Conservation (phyloP, 768 basidiomycete species). For the Boletus sp. region DNA sequence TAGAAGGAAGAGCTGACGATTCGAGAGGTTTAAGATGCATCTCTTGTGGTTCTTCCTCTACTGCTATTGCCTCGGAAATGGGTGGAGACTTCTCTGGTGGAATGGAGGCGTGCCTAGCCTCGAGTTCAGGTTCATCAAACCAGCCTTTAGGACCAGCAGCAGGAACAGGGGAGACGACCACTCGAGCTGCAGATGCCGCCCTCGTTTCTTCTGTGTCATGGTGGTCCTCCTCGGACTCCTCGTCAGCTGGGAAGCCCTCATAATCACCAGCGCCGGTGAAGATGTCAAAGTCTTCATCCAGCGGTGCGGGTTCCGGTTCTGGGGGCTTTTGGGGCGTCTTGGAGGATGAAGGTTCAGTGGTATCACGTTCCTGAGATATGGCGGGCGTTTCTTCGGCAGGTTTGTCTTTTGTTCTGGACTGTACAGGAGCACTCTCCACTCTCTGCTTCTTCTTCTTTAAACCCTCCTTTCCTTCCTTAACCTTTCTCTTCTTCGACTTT, state of each 20-base stretch:
- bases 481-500: conserved; percentile 46
- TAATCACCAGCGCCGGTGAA: conserved; percentile 87
- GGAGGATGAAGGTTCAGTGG: conserved; percentile 3
- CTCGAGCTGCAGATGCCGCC: conserved; percentile 9
- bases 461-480: conserved; percentile 37
- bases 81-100: conserved; percentile 14
- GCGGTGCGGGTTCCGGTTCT: conserved; percentile 23
- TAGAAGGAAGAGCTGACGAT: conserved; percentile 80
- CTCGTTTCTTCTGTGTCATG: conserved; percentile 15
- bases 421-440: conserved; percentile 31
- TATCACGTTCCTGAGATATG: not conserved
- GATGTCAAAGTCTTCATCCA: conserved; percentile 75
- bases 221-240: conserved; percentile 45
- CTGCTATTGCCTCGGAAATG: conserved; percentile 2
- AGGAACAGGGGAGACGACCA: conserved; percentile 5
- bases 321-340: conserved; percentile 6
- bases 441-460: conserved; percentile 63
- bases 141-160: conserved; percentile 34
- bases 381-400: not conserved
- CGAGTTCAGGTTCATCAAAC: conserved; percentile 44
- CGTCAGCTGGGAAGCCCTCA: conserved; percentile 60
- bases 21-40: conserved; percentile 69
- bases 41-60: conserved; percentile 38
- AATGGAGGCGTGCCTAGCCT: conserved; percentile 8
- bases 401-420: conserved; percentile 2